Percentiles rank a stretch among this genome's conserved stretches.
phyloP scores from a whole-genome alignment of 176 grass and related monocot genomes.

The Carex pumila region DNA sequence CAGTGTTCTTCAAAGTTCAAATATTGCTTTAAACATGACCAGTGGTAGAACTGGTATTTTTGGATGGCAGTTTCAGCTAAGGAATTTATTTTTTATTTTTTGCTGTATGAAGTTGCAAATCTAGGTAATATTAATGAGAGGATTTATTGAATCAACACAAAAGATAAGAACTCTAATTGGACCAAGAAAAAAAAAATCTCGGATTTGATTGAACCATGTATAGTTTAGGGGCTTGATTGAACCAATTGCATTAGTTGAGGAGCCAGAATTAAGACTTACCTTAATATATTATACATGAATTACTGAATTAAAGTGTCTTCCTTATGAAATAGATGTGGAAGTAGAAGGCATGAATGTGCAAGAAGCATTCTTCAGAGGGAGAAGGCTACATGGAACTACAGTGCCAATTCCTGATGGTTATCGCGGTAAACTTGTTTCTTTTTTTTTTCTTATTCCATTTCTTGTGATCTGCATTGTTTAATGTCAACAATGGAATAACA shows the following conservation, averaged over 20 bases:
- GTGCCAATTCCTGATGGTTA: constrained; percentile 67
- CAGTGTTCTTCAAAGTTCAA: neutral
- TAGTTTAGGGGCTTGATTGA: neutral
- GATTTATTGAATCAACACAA: neutral
- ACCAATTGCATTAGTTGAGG: neutral
- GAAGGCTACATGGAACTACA: constrained; percentile 70
- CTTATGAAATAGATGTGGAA: constrained; percentile 38
- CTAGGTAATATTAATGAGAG: neutral
- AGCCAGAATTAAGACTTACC: neutral
- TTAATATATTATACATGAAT: neutral
- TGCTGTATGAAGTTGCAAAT: neutral
- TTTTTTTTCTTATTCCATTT: neutral
- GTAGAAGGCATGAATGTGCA: constrained; percentile 71
- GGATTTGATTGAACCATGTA: neutral
- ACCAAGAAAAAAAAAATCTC: neutral
- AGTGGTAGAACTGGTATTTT: neutral
- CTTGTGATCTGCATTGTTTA: neutral
- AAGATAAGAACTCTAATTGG: neutral
- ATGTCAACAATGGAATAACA: neutral
- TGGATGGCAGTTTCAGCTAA: neutral
- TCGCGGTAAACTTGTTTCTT: constrained; percentile 40
- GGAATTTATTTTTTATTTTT: neutral
- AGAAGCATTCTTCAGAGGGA: constrained; percentile 88
- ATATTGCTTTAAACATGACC: neutral
- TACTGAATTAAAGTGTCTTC: neutral